Evolutionary conservation across 23 red algal genomes (phyloP).

Genomic region (Gracilariopsis chorda): DNA sequence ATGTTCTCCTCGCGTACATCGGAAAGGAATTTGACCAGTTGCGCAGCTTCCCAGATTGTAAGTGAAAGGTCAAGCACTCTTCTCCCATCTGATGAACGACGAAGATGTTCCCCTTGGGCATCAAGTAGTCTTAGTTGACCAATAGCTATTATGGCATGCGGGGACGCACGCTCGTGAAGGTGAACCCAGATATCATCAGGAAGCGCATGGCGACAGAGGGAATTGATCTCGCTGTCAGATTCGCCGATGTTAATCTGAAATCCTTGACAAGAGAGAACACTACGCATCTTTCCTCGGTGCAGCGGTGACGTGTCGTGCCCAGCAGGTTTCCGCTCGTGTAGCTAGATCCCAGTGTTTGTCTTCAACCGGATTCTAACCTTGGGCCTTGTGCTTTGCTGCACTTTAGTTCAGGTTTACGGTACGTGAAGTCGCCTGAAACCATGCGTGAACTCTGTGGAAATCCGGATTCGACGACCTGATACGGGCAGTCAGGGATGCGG

Average conservation of each 20-base stretch:
- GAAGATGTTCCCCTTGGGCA: background rate
- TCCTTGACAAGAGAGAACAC: conserved; percentile 7
- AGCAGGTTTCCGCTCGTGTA: too few species aligned
- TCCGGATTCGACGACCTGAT: background rate
- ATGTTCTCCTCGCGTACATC: background rate
- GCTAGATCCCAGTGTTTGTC: background rate
- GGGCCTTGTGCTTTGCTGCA: background rate
- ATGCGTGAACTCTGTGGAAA: background rate
- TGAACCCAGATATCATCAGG: conserved; percentile 18
- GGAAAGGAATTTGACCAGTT: conserved; percentile 14
- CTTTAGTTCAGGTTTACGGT: background rate
- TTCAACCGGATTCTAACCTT: background rate
- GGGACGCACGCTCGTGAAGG: conserved; percentile 8
- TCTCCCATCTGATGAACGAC: background rate
- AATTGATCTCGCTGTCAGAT: background rate
- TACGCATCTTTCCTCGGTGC: background rate
- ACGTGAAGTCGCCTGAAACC: conserved; percentile 6
- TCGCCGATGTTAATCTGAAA: conserved; percentile 2
- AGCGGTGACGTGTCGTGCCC: background rate
- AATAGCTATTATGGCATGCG: background rate
- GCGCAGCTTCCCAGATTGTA: background rate
- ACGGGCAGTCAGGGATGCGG: background rate
- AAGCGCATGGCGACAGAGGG: background rate
- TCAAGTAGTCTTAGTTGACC: background rate
- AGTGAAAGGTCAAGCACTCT: background rate